Evolutionary conservation across 2,329 filamentous ascomycete genomes (phyloP).

Genomic region (Ceratocystis papillata): DNA sequence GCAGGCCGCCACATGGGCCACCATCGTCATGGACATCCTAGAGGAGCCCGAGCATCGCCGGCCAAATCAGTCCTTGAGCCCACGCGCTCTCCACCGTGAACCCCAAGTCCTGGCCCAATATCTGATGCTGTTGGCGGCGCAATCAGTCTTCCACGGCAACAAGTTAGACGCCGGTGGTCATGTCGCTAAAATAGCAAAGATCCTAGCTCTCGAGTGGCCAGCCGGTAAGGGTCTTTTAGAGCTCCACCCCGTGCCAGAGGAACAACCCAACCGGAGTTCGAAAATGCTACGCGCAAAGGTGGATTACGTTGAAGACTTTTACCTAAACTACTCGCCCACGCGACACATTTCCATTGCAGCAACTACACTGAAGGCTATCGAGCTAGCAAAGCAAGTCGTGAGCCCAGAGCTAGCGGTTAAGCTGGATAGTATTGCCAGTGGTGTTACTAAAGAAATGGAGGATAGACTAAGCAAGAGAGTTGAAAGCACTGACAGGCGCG

Average conservation of each 20-base stretch:
- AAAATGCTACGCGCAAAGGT: constrained; percentile 28
- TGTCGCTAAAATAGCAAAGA: constrained; percentile 33
- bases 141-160: constrained; percentile 31
- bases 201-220: constrained; percentile 36
- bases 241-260: constrained; percentile 30
- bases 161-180: constrained; percentile 31
- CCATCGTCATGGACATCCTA: constrained; percentile 41
- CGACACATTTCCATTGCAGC: constrained; percentile 30
- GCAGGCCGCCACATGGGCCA: constrained; percentile 38
- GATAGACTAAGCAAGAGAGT: constrained; percentile 28
- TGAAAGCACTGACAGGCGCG: constrained; percentile 22
- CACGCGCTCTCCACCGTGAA: constrained; percentile 33
- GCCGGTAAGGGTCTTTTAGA: constrained; percentile 32
- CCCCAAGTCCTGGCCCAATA: constrained; percentile 36
- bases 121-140: constrained; percentile 37
- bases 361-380: constrained; percentile 38
- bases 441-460: constrained; percentile 33
- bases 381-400: constrained; percentile 37
- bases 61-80: constrained; percentile 25
- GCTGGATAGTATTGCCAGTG: constrained; percentile 35
- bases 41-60: constrained; percentile 35
- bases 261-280: not conserved
- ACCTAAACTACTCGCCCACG: constrained; percentile 32
- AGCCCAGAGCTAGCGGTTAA: constrained; percentile 31
- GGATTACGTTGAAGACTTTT: constrained; percentile 30